Evolutionary conservation across 2,329 filamentous ascomycete species (phyloP), one percentile per base, ranked within the genome.

Genomic region (Fusarium protoensiforme): DNA sequence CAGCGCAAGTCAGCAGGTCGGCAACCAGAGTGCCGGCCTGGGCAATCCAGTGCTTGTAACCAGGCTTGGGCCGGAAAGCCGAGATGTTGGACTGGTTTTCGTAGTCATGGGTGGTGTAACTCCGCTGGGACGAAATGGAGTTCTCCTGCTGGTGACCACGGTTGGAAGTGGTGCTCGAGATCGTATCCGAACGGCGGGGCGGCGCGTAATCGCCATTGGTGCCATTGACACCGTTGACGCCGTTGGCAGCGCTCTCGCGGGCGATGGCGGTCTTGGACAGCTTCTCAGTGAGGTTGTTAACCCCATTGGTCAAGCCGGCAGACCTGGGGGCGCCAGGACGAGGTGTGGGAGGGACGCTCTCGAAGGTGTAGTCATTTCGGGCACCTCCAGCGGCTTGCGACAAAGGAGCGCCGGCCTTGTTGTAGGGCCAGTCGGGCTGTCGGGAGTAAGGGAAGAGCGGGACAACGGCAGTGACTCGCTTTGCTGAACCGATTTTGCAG

Each of bases 31-130:
- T 98, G 68, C 96, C 96, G 46, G 96, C 95, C 85, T 98, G 96
- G 24, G 96, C 96, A 72, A 99, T 96, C 96, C 96, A 99, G 85
- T 98, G 94, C 86, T 96, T 96, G 83, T 99, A 99, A 59, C 96
- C 96, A 9, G 95, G 94, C 81, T 96, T 95, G 22, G 94, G 92
- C 81, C 94, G 90, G 81, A 92, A 87, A 77, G 87, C 87, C 65
- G 86, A 87, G 70, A 89, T 83, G 62, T 88, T 86, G 18, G 85
- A 83, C 57, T 87, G 85, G 79, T 90, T 91, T 77, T 90, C 87
- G 74, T 90, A 88, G 77, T 93, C 92, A 78, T 93, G 91, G 38
- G 88, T 91, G 8, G 89, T 90, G 80, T 88, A 90, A 72, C 84
- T 87, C 67, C 85, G 86, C 36, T 85, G 82, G 7, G 84, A 85